Conservation (phyloP, 352 stramenopile genomes). For the Sclerospora graminicola region DNA sequence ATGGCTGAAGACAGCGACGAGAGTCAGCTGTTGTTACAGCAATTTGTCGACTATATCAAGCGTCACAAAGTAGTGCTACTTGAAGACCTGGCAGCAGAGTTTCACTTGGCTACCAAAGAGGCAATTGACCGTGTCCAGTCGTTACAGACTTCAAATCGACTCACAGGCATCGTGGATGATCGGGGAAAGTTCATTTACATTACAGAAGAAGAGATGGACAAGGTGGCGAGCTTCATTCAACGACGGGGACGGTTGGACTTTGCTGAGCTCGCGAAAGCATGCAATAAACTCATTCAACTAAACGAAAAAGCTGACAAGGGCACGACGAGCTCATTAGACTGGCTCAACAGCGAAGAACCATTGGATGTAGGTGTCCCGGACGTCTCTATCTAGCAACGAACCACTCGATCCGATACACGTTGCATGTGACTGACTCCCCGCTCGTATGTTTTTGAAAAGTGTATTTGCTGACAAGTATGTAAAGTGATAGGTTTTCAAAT, state of each 20-base stretch:
- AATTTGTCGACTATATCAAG: slow-evolving; percentile 71
- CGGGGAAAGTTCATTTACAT: slow-evolving; percentile 79
- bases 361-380: slow-evolving; percentile 5
- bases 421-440: too few relatives aligned
- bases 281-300: slow-evolving; percentile 68
- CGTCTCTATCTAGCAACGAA: slow-evolving; percentile 24
- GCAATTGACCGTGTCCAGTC: slow-evolving; percentile 53
- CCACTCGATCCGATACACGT: too few relatives aligned
- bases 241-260: slow-evolving; percentile 52
- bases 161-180: slow-evolving; percentile 70
- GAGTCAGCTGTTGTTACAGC: slow-evolving; percentile 46
- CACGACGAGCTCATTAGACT: slow-evolving; percentile 30
- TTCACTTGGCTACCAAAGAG: slow-evolving; percentile 55
- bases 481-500: slow-evolving; percentile 5
- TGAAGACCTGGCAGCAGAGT: slow-evolving; percentile 58
- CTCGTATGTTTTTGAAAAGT: too few relatives aligned
- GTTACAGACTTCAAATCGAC: slow-evolving; percentile 38
- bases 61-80: slow-evolving; percentile 67
- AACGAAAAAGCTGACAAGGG: slow-evolving; percentile 31
- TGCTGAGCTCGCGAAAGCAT: slow-evolving; percentile 57
- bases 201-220: slow-evolving; percentile 68
- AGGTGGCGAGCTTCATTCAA: slow-evolving; percentile 58
- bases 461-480: slow-evolving; percentile 1
- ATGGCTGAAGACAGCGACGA: slow-evolving; percentile 44
- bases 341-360: slow-evolving; percentile 26